phyloP scores from a whole-genome alignment of 345 rosid genomes.

The Atalantia buxifolia region DNA sequence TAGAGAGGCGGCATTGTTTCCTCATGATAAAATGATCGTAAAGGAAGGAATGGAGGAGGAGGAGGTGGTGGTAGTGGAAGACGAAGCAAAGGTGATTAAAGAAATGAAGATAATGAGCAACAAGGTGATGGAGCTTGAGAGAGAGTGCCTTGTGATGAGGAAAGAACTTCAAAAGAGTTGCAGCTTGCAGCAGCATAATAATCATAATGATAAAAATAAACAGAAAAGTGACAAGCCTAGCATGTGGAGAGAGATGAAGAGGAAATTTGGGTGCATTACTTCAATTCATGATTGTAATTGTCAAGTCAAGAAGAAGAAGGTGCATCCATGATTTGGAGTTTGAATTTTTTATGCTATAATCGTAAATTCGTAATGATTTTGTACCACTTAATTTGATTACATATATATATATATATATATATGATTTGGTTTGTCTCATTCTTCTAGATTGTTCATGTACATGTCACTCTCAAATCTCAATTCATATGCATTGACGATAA shows the following conservation, averaged over 20 bases:
- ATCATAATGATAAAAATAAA: constrained; percentile 2
- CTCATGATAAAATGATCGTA: constrained; percentile 19
- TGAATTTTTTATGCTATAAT: not conserved
- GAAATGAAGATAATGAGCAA: constrained; percentile 62
- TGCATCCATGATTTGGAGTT: constrained; percentile 30
- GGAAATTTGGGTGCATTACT: constrained; percentile 74
- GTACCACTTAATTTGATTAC: too few relatives aligned
- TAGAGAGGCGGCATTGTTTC: constrained; percentile 23
- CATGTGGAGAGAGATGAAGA: constrained; percentile 79
- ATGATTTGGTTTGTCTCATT: too few relatives aligned
- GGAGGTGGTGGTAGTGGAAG: constrained; percentile 18
- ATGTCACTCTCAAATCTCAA: too few relatives aligned
- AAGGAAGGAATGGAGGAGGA: constrained; percentile 21
- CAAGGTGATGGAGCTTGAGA: constrained; percentile 58
- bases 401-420: too few relatives aligned
- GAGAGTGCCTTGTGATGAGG: constrained; percentile 43
- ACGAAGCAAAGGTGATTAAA: constrained; percentile 26
- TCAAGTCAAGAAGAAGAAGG: constrained; percentile 62
- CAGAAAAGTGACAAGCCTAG: constrained; percentile 39
- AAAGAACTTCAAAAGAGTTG: constrained; percentile 43
- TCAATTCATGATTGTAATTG: constrained; percentile 43
- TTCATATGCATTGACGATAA: too few relatives aligned
- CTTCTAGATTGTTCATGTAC: too few relatives aligned
- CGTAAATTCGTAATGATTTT: too few relatives aligned
- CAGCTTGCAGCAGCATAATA: not conserved